Base-by-base conservation (phyloP, 2,329 filamentous ascomycete genomes). In the Nigrograna mackinnonii region DNA sequence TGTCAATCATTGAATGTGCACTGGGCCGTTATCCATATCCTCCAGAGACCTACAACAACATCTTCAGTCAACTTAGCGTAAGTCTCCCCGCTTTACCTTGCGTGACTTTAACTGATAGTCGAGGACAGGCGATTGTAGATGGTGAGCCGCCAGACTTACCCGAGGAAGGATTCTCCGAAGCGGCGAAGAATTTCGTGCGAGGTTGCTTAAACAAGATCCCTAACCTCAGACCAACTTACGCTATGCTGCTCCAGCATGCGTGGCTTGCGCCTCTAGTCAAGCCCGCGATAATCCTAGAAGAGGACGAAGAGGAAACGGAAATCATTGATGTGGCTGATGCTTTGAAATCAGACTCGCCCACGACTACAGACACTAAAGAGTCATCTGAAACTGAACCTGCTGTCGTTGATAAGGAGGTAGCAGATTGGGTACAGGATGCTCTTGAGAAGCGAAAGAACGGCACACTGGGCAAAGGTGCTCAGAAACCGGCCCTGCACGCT, bases 21-120 rank as follows among this genome's bases (percentile, higher is more conserved):
- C 84, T 95, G 77, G 94, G 94, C 34, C 82, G 86, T 57, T 99
- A 99, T 68, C 94, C 94, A 1, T 99, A 99, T 60, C 92, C 94
- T 4, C 92, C 94, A 0, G 94, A 99, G 68, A 94, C 95, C 2
- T 97, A 95, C 54, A 94, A 92, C 66, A 97, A 96, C 62, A 99
- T 99, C 55, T 97, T 99, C 76, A 95, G 90, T 60, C 94, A 99
- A 66, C 77, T 99, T 22, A 95, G 87, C 60, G 94, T 97, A 79
- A 84, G 91, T 60, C 5, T 37, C 14, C 4, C 16, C 12, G 14
- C 19, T 13, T 2, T 20, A 14, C 9, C 11, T n/a, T n/a, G n/a
- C n/a, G n/a, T n/a, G n/a, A n/a, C n/a, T n/a, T n/a, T n/a, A n/a
- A n/a, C n/a, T n/a, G n/a, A n/a, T n/a, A n/a, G n/a, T n/a, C n/a